Conservation (phyloP, 2,329 filamentous ascomycete species). For the Cordyceps militaris region DNA sequence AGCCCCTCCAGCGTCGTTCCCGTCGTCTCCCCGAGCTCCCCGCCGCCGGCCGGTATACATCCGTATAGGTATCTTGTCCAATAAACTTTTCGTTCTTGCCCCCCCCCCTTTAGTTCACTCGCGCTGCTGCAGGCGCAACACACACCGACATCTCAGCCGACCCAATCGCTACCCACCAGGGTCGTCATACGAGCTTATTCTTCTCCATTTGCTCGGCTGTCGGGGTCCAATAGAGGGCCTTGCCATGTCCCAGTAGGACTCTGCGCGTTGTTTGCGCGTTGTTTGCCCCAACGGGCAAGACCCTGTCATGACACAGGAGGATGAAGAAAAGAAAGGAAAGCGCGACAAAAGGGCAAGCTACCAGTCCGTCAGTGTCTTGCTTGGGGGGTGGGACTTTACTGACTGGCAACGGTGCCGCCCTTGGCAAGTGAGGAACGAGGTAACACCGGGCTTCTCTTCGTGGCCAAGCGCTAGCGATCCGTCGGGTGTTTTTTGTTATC, state of each 20-base stretch:
- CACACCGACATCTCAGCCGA: background rate
- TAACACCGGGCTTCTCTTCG: no score
- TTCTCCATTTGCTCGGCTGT: slow-evolving; percentile 7
- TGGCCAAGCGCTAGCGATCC: no score
- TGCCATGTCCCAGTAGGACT: slow-evolving; percentile 1
- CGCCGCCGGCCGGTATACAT: background rate
- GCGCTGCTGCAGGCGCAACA: background rate
- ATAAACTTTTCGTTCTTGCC: background rate
- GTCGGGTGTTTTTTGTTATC: no score
- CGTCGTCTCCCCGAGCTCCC: background rate
- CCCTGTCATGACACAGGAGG: background rate
- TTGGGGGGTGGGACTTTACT: no score
- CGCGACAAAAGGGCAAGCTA: background rate
- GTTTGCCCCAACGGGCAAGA: no score
- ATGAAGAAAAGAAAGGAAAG: background rate
- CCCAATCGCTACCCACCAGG: background rate
- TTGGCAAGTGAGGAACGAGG: no score
- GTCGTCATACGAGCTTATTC: slow-evolving; percentile 11
- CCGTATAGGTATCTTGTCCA: background rate
- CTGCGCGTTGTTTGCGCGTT: no score
- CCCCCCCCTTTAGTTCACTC: background rate
- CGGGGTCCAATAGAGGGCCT: slow-evolving; percentile 3
- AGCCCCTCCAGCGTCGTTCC: background rate
- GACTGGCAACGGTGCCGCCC: no score
- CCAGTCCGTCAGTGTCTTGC: no score